Evolutionary conservation across 768 basidiomycete genomes (phyloP), one percentile per base, ranked within the genome.

Genomic region (Dendrothele bispora): DNA sequence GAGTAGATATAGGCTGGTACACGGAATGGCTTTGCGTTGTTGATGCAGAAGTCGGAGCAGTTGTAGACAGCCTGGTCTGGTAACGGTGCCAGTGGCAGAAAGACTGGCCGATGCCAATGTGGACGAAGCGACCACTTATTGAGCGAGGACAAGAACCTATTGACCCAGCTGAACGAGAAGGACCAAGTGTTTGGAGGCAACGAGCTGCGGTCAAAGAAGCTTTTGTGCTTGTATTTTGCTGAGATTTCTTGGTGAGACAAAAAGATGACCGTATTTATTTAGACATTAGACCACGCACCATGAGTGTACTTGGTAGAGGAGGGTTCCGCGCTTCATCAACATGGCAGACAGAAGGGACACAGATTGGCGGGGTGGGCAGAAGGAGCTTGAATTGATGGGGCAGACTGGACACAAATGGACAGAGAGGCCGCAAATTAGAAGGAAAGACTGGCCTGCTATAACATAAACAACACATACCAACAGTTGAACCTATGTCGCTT

Each of bases 301-400:
- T 95, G 81, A 51, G 97, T 94, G 69, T 83, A 97, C 59, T 82
- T 3, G 90, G 78, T 0, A 92, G 91, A 1, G 91, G 91, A 4
- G 91, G 93, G 59, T 95, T 66, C 8, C 84, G 78, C 21, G 74
- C 58, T 63, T 95, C 92, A 61, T 95, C 83, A 2, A 93, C 88
- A 59, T 95, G 95, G 62, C 84, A 90, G 11, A 79, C 69, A 0
- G 74, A n/a, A n/a, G n/a, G n/a, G n/a, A n/a, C n/a, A n/a, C n/a
- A n/a, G n/a, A n/a, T n/a, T n/a, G n/a, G n/a, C n/a, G n/a, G n/a
- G n/a, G n/a, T n/a, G n/a, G n/a, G n/a, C n/a, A n/a, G n/a, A n/a
- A n/a, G n/a, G n/a, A n/a, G n/a, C n/a, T n/a, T n/a, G n/a, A n/a
- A n/a, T n/a, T n/a, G n/a, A n/a, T n/a, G n/a, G n/a, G n/a, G n/a